Percentiles rank a stretch among this genome's conserved stretches.
Evolutionary conservation across 2,329 filamentous ascomycete genomes (phyloP).

Genomic region (Apiospora kogelbergensis): DNA sequence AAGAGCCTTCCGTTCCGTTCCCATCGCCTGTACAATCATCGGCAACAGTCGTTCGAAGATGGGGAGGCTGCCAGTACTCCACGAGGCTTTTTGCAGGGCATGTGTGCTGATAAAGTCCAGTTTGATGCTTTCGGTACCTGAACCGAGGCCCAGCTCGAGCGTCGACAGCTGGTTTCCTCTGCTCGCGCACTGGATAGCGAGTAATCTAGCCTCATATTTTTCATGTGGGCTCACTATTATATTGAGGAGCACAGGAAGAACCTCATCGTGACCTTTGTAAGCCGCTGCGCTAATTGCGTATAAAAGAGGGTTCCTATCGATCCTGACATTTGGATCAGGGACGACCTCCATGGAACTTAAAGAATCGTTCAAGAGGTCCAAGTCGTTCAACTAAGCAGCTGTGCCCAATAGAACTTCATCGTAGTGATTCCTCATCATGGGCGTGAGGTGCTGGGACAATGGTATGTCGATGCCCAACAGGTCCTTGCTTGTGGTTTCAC

Average conservation of each 20-base stretch:
- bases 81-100: fast-evolving
- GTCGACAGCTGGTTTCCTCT: neutral
- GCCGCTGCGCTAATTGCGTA: neutral
- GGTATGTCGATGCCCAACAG: too few relatives aligned
- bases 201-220: too few relatives aligned
- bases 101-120: fast-evolving
- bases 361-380: neutral
- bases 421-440: neutral
- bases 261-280: neutral
- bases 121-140: neutral
- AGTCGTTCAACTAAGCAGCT: neutral
- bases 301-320: neutral
- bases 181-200: neutral
- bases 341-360: neutral
- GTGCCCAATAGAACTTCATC: neutral
- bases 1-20: too few relatives aligned
- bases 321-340: too few relatives aligned
- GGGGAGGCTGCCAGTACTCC: neutral
- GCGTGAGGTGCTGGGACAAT: neutral
- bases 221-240: too few relatives aligned
- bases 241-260: neutral
- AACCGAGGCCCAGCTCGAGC: neutral
- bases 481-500: neutral
- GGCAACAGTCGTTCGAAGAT: neutral
- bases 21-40: too few relatives aligned